Base-by-base conservation (phyloP, 2,329 filamentous ascomycete genomes). In the Penicillium brevicompactum region DNA sequence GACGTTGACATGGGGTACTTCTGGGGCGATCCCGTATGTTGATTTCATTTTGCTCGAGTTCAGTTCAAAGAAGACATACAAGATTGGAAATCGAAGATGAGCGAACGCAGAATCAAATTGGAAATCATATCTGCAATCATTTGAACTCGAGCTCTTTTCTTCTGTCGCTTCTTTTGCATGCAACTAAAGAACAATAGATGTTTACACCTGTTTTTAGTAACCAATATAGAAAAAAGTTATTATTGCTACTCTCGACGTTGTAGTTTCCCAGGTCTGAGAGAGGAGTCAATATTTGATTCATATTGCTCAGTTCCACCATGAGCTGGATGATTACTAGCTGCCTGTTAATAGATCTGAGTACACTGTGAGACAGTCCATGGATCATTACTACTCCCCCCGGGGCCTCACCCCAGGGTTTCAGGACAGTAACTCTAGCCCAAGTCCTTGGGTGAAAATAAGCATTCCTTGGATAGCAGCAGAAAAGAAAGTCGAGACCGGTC, bases 1-100 rank as follows among this genome's bases (percentile, higher is more conserved):
- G 70, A 73, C 37, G 52, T 72, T 43, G 70, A 73, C 22, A 54
- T 73, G 53, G 67, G 64, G 1, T 70, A 67, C 57, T 64, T 69
- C 53, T 71, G 68, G 66, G 65, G 66, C 37, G 69, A 70, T 53
- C 62, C 69, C 6, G 59, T 69, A 8, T 69, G 60, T 30, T 69
- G 40, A 64, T 49, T 16, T 8, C 2, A 10, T 37, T 16, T 7
- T 7, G n/a, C 34, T n/a, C 13, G 6, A 14, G 14, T 6, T 37
- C 16, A 10, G 10, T 46, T 27, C 10, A 27, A 51, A 48, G 18
- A 46, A 22, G 27, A 31, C 45, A 46, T 42, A 27, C 44, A 32
- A 37, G 41, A 47, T 48, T 38, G 18, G 2, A 40, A 49, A 49
- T 18, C 2, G 34, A 7, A 47, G 24, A 41, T 18, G 40, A 11